Evolutionary conservation across 495 filamentous ascomycete species (phyloP).

Genomic region (Penicillium mononematosum): DNA sequence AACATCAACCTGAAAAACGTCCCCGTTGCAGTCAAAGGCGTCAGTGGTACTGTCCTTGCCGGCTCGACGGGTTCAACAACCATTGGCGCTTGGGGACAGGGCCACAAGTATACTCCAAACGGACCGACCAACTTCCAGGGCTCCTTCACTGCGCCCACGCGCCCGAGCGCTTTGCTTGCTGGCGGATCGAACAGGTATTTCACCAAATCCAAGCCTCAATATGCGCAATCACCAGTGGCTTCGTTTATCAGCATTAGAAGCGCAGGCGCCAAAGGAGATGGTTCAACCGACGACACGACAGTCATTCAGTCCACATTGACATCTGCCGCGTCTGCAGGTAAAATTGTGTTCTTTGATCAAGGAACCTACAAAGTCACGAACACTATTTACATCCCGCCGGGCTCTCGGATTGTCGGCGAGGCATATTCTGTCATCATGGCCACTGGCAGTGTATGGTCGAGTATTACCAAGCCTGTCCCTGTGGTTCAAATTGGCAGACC

Average conservation of each 20-base stretch:
- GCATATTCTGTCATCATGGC: constrained; percentile 64
- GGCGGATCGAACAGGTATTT: constrained; percentile 45
- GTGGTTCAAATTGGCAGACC: constrained; percentile 62
- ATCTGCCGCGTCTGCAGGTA: constrained; percentile 33
- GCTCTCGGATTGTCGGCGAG: constrained; percentile 50
- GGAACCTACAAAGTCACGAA: constrained; percentile 49
- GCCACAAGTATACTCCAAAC: constrained; percentile 48
- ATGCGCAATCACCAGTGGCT: constrained; percentile 46
- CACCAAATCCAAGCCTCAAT: constrained; percentile 55
- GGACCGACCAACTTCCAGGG: constrained; percentile 45
- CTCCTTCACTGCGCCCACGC: constrained; percentile 33
- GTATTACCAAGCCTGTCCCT: constrained; percentile 60
- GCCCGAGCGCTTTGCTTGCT: constrained; percentile 39
- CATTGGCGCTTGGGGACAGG: constrained; percentile 55
- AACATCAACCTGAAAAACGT: constrained; percentile 67
- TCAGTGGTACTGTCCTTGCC: constrained; percentile 52
- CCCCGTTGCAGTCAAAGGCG: constrained; percentile 57
- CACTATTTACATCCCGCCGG: constrained; percentile 46
- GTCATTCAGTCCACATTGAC: constrained; percentile 49
- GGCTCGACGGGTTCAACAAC: constrained; percentile 55
- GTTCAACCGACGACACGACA: constrained; percentile 63
- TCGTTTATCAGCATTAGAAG: constrained; percentile 60
- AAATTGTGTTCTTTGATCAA: constrained; percentile 52
- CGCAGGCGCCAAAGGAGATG: constrained; percentile 66
- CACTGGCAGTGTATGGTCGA: constrained; percentile 57